A percentile compares a stretch with the other conserved stretches of the same genome.
Evolutionary conservation across 371 early-diverging fungal species (phyloP).

Genomic region (Mycotypha africana): DNA sequence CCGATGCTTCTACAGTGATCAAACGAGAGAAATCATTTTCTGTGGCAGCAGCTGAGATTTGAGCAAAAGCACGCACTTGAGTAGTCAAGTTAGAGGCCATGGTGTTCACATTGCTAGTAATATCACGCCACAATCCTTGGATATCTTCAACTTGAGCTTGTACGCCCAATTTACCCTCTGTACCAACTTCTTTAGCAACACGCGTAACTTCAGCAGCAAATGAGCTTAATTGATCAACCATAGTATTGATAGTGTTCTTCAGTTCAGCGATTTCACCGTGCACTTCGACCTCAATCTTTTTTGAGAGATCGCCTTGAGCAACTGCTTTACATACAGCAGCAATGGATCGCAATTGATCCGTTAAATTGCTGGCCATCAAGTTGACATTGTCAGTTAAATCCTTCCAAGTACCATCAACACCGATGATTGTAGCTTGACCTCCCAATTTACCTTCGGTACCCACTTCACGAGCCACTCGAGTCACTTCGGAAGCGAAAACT

Average conservation of each 20-base stretch:
- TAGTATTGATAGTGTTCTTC: constrained; percentile 48
- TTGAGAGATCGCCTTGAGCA: constrained; percentile 38
- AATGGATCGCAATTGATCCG: constrained; percentile 44
- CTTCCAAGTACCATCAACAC: constrained; percentile 68
- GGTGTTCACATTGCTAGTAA: constrained; percentile 51
- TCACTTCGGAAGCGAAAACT: constrained; percentile 45
- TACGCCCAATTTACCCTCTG: no score
- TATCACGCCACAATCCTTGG: constrained; percentile 62
- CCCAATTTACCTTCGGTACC: constrained; percentile 50
- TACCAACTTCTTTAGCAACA: no score
- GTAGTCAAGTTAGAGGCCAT: constrained; percentile 51
- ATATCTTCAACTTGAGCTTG: no score
- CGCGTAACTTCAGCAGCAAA: no score
- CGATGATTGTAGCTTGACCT: constrained; percentile 48
- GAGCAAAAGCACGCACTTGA: constrained; percentile 59
- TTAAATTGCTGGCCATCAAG: constrained; percentile 50
- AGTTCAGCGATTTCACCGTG: constrained; percentile 51
- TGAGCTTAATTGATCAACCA: no score
- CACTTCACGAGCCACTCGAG: constrained; percentile 36
- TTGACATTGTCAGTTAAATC: constrained; percentile 67
- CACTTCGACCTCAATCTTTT: constrained; percentile 32
- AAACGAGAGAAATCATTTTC: constrained; percentile 62
- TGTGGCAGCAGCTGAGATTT: constrained; percentile 57
- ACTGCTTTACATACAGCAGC: constrained; percentile 42
- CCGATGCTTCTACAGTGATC: constrained; percentile 68